Conservation (phyloP, 2,329 filamentous ascomycete genomes). For the Annulohypoxylon truncatum region DNA sequence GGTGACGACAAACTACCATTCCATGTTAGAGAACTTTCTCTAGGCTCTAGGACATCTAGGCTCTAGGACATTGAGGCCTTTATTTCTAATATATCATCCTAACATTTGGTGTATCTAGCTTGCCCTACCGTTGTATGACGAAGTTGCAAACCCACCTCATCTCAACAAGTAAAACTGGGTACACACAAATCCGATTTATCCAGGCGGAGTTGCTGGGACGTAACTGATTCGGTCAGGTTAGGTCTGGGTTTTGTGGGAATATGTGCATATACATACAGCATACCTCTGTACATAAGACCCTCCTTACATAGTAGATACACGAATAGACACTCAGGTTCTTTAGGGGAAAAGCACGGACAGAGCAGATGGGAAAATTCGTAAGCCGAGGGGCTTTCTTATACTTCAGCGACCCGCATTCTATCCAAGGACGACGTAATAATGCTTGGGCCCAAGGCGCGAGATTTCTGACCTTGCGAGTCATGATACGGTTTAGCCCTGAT, state of each 20-base stretch:
- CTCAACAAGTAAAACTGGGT: not conserved
- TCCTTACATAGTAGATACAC: not conserved
- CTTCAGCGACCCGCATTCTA: not conserved
- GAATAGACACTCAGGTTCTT: not conserved
- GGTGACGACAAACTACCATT: not conserved
- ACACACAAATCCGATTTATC: conserved; percentile 22
- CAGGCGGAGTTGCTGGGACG: conserved; percentile 17
- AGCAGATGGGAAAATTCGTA: not conserved
- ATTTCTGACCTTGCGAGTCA: conserved; percentile 12
- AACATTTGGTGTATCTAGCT: not conserved
- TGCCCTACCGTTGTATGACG: not conserved
- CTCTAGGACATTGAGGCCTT: not conserved
- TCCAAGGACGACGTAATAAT: conserved; percentile 16
- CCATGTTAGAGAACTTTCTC: no score
- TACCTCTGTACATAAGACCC: not conserved
- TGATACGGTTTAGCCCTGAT: conserved; percentile 5
- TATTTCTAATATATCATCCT: not conserved
- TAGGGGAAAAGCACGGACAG: not conserved
- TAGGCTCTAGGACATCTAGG: not conserved
- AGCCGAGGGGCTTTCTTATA: not conserved
- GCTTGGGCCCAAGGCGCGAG: conserved; percentile 3
- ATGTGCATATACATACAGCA: conserved; percentile 2
- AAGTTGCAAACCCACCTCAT: conserved; percentile 1
- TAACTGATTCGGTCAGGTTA: not conserved
- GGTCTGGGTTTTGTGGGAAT: conserved; percentile 6